Conservation (phyloP, 2,329 filamentous ascomycete genomes). For the Fusarium sp. region DNA sequence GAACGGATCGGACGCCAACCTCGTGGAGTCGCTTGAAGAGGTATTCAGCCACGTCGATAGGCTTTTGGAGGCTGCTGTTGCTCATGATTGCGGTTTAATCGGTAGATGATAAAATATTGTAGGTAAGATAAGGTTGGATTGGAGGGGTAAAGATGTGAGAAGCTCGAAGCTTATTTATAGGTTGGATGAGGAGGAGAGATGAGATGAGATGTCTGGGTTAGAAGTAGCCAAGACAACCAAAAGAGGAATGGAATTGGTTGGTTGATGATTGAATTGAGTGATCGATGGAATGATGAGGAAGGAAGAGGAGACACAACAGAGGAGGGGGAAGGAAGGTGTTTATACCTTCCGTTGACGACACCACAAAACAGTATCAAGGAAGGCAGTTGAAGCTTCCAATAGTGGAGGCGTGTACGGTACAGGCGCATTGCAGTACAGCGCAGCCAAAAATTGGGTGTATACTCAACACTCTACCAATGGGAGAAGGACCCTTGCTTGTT, state of each 20-base stretch:
- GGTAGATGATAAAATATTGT: not conserved
- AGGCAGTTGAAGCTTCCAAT: slow-evolving; percentile 8
- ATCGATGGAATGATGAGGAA: slow-evolving; percentile 40
- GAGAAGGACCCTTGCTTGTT: slow-evolving; percentile 1
- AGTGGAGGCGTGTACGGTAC: slow-evolving; percentile 4
- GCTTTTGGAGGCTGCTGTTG: slow-evolving; percentile 57
- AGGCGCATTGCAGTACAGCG: not conserved
- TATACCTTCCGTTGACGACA: slow-evolving; percentile 39
- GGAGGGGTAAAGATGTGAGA: slow-evolving; percentile 17
- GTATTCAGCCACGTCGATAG: slow-evolving; percentile 74
- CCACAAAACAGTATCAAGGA: slow-evolving; percentile 3
- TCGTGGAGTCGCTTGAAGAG: slow-evolving; percentile 74
- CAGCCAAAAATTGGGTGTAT: slow-evolving; percentile 19
- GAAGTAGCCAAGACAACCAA: slow-evolving; percentile 39
- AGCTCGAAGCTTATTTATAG: slow-evolving; percentile 28
- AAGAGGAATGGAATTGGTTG: slow-evolving; percentile 34
- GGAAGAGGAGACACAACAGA: slow-evolving; percentile 27
- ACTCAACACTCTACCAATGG: slow-evolving; percentile 14
- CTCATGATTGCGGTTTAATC: slow-evolving; percentile 35
- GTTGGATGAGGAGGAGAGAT: not conserved
- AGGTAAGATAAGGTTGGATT: slow-evolving; percentile 11
- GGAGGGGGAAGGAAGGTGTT: slow-evolving; percentile 41
- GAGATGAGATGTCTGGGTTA: slow-evolving; percentile 26
- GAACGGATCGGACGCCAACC: slow-evolving; percentile 73
- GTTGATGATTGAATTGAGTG: slow-evolving; percentile 30